Evolutionary conservation across 192 early-diverging fungal species (phyloP), one percentile per base, ranked within the genome.

Genomic region (Backusella psychrophila): DNA sequence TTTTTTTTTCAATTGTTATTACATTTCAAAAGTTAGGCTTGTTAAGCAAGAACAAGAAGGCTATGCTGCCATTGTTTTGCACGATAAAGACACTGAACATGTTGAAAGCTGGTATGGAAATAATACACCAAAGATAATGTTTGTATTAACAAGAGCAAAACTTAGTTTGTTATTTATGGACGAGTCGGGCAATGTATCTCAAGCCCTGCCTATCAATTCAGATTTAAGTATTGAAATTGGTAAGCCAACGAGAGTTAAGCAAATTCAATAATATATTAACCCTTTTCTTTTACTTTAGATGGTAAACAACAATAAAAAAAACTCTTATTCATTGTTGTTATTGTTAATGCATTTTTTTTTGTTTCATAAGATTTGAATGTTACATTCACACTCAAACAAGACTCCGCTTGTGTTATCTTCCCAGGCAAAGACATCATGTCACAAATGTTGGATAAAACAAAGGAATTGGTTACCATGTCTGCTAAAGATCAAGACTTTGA

Each of bases 101-200:
- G 53, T 23, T 29, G 75, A 76, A 36, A 3, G 67, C 0, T 76
- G 75, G 75, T 76, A 76, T 39, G 38, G 53, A 19, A 39, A 17
- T 4, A 46, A 8, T 31, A 17, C 23, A 12, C 34, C 4, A 29
- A 19, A 3, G 14, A 35, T 9, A 33, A 33, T 14, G 7, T 15
- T 46, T 71, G 23, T 34, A 15, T 35, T 31, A 17, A 33, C 9
- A 19, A 59, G 15, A 29, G 31, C 34, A 8, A 11, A 12, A 35
- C 4, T 63, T 52, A 76, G 75, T 69, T 39, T 76, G 34, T 23
- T 76, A 17, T 34, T 76, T 38, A 29, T 76, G 5, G 38, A 69
- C 42, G 46, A 38, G 14, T 8, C 44, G 17, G 21, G 26, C 7
- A 59, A 46, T 70, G 36, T 70, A 15, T 31, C 38, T 19, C 21